A percentile compares a stretch with the other conserved stretches of the same genome.
Evolutionary conservation across 2,329 filamentous ascomycete species (phyloP).

Genomic region (Stemphylium lycopersici): DNA sequence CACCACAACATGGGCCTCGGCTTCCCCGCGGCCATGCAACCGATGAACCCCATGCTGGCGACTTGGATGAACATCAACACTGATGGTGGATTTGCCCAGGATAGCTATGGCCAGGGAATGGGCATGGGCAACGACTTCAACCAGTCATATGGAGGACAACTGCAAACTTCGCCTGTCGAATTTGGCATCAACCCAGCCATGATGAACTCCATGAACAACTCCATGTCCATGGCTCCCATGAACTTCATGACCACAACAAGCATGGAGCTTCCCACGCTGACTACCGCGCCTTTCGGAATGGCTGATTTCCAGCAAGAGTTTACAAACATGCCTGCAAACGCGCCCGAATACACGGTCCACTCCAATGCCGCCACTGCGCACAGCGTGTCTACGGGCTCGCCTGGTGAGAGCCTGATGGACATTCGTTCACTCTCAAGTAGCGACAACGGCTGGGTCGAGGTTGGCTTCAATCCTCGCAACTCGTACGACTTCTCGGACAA

Average conservation of each 20-base stretch:
- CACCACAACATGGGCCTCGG: slow-evolving; percentile 41
- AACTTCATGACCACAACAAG: slow-evolving; percentile 49
- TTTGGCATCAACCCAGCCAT: slow-evolving; percentile 50
- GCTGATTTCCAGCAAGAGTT: slow-evolving; percentile 77
- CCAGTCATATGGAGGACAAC: slow-evolving; percentile 47
- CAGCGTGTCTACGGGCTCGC: slow-evolving; percentile 65
- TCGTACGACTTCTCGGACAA: slow-evolving; percentile 70
- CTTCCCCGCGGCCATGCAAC: slow-evolving; percentile 43
- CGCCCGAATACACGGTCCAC: slow-evolving; percentile 52
- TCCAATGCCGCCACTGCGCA: slow-evolving; percentile 31
- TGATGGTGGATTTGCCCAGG: slow-evolving; percentile 39
- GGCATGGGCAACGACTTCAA: slow-evolving; percentile 48
- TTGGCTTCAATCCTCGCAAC: slow-evolving; percentile 67
- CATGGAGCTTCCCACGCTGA: slow-evolving; percentile 54
- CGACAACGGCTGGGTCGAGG: slow-evolving; percentile 84
- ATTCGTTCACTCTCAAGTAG: slow-evolving; percentile 84
- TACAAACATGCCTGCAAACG: slow-evolving; percentile 58
- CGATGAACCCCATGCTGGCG: slow-evolving; percentile 45
- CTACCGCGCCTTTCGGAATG: slow-evolving; percentile 48
- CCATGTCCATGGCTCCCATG: slow-evolving; percentile 16
- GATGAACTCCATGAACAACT: slow-evolving; percentile 17
- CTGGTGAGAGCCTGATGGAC: slow-evolving; percentile 81
- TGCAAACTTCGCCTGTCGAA: slow-evolving; percentile 56
- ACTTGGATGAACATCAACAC: slow-evolving; percentile 54
- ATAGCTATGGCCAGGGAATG: slow-evolving; percentile 33